phyloP scores from a whole-genome alignment of 257 asterid species.

The Paraleonurus japonicus region DNA sequence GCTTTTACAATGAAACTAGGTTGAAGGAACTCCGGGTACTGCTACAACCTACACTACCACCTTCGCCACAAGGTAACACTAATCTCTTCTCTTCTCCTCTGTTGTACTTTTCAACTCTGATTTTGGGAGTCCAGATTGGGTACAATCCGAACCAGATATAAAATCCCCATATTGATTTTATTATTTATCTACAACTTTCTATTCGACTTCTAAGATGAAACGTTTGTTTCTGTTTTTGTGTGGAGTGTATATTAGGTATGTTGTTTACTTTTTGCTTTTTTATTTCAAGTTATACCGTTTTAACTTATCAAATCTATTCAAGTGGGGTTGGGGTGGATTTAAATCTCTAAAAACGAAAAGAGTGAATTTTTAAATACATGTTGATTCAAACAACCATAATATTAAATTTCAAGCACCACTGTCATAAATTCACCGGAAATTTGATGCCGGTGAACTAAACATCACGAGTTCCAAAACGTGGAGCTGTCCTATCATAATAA shows the following conservation, averaged over 20 bases:
- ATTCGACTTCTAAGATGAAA: neutral
- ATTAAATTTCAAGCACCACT: too few species aligned
- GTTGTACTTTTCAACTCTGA: neutral
- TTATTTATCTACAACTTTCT: neutral
- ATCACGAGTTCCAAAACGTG: neutral
- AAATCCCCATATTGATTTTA: neutral
- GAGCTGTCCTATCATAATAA: neutral
- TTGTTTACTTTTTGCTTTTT: neutral
- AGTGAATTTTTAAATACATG: neutral
- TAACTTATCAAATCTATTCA: neutral
- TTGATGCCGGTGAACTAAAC: neutral
- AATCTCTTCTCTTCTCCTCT: neutral
- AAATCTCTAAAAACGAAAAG: neutral
- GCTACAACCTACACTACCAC: neutral
- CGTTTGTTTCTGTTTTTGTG: neutral
- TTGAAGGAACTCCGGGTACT: conserved; percentile 2
- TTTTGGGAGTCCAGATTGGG: neutral
- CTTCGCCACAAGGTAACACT: conserved; percentile 6
- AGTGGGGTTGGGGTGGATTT: neutral
- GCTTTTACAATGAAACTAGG: conserved; percentile 28
- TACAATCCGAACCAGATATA: neutral
- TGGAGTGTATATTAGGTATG: neutral
- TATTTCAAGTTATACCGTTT: neutral
- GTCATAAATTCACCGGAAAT: too few species aligned
- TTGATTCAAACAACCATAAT: neutral